Evolutionary conservation across 768 basidiomycete genomes (phyloP).

Genomic region (Lactarius sp.): DNA sequence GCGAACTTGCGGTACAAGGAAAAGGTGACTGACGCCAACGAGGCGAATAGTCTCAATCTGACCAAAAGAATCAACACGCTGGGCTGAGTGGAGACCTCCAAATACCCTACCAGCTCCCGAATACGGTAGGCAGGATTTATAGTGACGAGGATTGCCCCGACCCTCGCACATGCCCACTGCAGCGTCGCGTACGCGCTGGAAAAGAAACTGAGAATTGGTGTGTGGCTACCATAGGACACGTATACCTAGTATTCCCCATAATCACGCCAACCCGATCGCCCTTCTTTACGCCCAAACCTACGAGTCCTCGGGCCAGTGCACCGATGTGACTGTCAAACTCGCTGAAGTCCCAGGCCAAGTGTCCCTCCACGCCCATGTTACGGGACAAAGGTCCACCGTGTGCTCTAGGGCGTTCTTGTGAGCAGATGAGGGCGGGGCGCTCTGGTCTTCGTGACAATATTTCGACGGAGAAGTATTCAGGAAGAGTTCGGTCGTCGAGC

Average conservation of each 20-base stretch:
- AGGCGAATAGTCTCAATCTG: constrained; percentile 61
- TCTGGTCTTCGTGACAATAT: constrained; percentile 46
- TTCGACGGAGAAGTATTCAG: constrained; percentile 54
- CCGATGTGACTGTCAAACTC: constrained; percentile 65
- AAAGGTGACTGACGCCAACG: constrained; percentile 62
- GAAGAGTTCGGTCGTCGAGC: constrained; percentile 50
- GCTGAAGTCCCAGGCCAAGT: constrained; percentile 68
- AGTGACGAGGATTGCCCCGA: constrained; percentile 80
- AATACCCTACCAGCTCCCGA: constrained; percentile 57
- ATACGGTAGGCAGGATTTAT: constrained; percentile 77
- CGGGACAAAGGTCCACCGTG: constrained; percentile 57
- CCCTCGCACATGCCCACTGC: constrained; percentile 82
- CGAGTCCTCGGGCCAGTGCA: constrained; percentile 64
- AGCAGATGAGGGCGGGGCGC: constrained; percentile 61
- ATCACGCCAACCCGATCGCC: constrained; percentile 76
- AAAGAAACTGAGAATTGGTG: neutral
- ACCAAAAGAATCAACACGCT: neutral
- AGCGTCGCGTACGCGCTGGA: constrained; percentile 69
- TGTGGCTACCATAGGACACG: neutral
- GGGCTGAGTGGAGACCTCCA: neutral
- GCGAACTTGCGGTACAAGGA: constrained; percentile 66
- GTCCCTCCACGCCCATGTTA: constrained; percentile 44
- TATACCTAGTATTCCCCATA: constrained; percentile 83
- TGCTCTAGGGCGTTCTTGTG: constrained; percentile 49
- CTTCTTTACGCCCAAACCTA: constrained; percentile 62